Evolutionary conservation across 176 grass and related monocot genomes (phyloP), one percentile per base, ranked within the genome.

Genomic region (Tillandsia fasciculata): DNA sequence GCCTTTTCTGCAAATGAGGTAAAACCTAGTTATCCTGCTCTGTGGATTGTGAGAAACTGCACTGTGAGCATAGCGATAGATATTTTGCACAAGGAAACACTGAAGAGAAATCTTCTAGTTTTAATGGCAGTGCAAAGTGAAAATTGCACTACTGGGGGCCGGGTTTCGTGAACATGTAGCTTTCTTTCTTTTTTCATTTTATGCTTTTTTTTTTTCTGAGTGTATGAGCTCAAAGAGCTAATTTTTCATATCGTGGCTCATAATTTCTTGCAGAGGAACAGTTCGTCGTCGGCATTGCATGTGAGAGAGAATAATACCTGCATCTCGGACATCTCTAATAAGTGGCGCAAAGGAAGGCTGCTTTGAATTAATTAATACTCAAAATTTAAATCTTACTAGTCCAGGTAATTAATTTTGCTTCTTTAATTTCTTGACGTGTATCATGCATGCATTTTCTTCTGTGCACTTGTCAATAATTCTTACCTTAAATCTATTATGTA

Each of bases 311-410:
- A 20, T 20, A 20, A 83, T 93, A 6, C 84, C 94, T n/a, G n/a
- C n/a, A 12, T 99, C 94, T 10, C 90, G 94, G 94, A 83, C 84
- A 42, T 99, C 84, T 65, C 51, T 29, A 70, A 20, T 29, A 70
- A 20, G 51, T 47, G 83, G 77, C 11, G 84, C 81, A 20, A 20
- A 20, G 75, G 87, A 20, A 20, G 75, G 87, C 77, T 52, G 73
- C 74, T 58, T 20, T 93, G 61, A 93, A 93, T 78, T n/a, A n/a
- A n/a, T n/a, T n/a, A n/a, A n/a, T 20, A 82, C 52, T 53, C 83
- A 93, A 54, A 68, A 83, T 74, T 10, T 99, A 8, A 49, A 51
- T 49, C 65, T 85, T 42, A 52, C 81, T 72, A 72, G 70, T 74
- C 84, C 87, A 76, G 94, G 94, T 99, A 89, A 51, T 26, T 64